phyloP scores from a whole-genome alignment of 768 basidiomycete species.

The Piloderma croceum region DNA sequence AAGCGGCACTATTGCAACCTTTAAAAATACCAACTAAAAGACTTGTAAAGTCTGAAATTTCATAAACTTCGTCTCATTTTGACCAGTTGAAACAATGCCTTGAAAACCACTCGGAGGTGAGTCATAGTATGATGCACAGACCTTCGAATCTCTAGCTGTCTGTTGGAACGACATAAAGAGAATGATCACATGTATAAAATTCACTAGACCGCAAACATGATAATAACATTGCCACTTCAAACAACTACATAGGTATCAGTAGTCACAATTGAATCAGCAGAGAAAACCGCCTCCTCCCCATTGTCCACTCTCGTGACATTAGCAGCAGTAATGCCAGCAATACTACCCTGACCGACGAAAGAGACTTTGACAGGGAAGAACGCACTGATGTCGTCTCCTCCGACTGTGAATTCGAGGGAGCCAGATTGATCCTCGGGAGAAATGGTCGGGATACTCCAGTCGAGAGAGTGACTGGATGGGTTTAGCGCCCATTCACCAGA shows the following conservation, averaged over 20 bases:
- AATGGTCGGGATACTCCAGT: slow-evolving; percentile 78
- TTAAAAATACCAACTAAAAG: no score
- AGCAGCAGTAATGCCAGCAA: slow-evolving; percentile 69
- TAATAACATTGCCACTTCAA: no score
- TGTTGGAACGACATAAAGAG: no score
- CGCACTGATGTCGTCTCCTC: slow-evolving; percentile 71
- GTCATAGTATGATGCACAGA: no score
- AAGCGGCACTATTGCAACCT: no score
- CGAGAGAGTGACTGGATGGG: slow-evolving; percentile 69
- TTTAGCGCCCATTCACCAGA: slow-evolving; percentile 81
- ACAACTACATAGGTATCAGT: slow-evolving; percentile 57
- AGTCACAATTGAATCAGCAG: slow-evolving; percentile 49
- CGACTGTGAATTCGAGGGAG: slow-evolving; percentile 85
- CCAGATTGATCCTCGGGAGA: slow-evolving; percentile 63
- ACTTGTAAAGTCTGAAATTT: no score
- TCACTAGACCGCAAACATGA: no score
- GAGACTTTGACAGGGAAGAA: slow-evolving; percentile 91
- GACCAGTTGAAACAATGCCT: no score
- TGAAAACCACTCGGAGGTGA: no score
- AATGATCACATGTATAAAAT: no score
- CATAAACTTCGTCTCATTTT: no score
- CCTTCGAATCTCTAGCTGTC: no score
- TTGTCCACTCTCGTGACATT: slow-evolving; percentile 49
- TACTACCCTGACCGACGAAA: slow-evolving; percentile 76
- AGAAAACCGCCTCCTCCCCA: slow-evolving; percentile 46